phyloP scores from a whole-genome alignment of 768 basidiomycete genomes.

The Boletus sp. region DNA sequence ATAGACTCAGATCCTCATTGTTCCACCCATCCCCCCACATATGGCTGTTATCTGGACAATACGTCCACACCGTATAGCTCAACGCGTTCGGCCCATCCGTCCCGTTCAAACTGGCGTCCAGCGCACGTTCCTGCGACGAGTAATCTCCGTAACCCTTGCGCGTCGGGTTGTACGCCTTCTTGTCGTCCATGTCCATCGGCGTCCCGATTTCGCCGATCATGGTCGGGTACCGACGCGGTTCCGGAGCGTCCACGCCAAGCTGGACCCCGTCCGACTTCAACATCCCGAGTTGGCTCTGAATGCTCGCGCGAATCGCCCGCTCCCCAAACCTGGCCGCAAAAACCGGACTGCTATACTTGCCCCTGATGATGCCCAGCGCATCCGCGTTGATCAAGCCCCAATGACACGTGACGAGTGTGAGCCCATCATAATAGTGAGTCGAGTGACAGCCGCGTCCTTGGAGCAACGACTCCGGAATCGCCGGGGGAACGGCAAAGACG shows the following conservation, averaged over 20 bases:
- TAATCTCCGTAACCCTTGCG: slow-evolving; percentile 66
- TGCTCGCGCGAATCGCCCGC: slow-evolving; percentile 68
- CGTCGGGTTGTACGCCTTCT: slow-evolving; percentile 66
- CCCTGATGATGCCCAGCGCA: slow-evolving; percentile 86
- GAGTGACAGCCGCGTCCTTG: slow-evolving; percentile 71
- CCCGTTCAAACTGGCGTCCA: slow-evolving; percentile 79
- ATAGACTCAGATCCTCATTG: slow-evolving; percentile 89
- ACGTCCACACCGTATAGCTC: slow-evolving; percentile 87
- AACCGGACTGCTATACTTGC: slow-evolving; percentile 65
- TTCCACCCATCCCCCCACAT: slow-evolving; percentile 97
- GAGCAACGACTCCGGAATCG: slow-evolving; percentile 49
- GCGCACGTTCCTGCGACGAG: slow-evolving; percentile 71
- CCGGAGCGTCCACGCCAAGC: slow-evolving; percentile 38
- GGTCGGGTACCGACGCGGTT: slow-evolving; percentile 59
- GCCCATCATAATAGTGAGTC: slow-evolving; percentile 91
- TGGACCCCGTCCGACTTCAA: slow-evolving; percentile 71
- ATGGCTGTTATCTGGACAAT: slow-evolving; percentile 78
- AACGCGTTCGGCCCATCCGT: slow-evolving; percentile 73
- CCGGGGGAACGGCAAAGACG: slow-evolving; percentile 80
- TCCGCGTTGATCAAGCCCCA: slow-evolving; percentile 97
- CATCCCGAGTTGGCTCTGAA: slow-evolving; percentile 80
- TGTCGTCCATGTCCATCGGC: slow-evolving; percentile 91
- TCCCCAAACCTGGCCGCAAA: slow-evolving; percentile 84
- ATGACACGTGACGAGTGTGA: slow-evolving; percentile 88
- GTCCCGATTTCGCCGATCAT: slow-evolving; percentile 95